Conservation (phyloP, 2,329 filamentous ascomycete species). For the Phyllachora maydis region DNA sequence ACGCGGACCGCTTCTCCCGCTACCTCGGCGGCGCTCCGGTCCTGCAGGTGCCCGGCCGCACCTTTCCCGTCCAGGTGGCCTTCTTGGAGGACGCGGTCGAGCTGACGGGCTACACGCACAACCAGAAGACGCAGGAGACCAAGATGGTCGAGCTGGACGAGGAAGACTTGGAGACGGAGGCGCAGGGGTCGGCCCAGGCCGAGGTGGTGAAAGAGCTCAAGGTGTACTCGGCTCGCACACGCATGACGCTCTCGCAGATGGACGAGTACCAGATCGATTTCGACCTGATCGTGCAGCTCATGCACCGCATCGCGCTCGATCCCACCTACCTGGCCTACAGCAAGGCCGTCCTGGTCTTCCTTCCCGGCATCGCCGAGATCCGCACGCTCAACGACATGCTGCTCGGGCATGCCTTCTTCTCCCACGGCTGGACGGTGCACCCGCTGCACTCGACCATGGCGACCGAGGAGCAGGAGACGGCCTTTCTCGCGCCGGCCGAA, state of each 20-base stretch:
- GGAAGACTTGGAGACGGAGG: constrained; percentile 30
- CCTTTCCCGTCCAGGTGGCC: constrained; percentile 73
- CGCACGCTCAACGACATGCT: constrained; percentile 74
- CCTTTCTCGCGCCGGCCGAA: constrained; percentile 66
- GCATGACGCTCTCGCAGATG: constrained; percentile 52
- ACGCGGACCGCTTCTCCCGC: constrained; percentile 74
- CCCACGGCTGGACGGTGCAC: constrained; percentile 63
- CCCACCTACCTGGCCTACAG: constrained; percentile 50
- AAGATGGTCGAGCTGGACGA: constrained; percentile 44
- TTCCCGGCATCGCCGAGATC: constrained; percentile 89
- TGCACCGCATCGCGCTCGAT: constrained; percentile 54
- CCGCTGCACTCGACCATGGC: constrained; percentile 88
- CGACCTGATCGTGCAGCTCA: constrained; percentile 61
- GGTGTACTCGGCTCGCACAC: constrained; percentile 57
- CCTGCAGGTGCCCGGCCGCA: constrained; percentile 77
- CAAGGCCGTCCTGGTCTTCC: constrained; percentile 81
- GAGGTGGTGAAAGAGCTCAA: constrained; percentile 45
- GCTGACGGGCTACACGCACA: constrained; percentile 50
- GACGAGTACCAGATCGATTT: constrained; percentile 90
- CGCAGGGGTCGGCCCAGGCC: constrained; percentile 26
- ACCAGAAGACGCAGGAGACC: constrained; percentile 26
- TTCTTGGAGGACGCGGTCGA: constrained; percentile 91
- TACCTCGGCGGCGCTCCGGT: constrained; percentile 77
- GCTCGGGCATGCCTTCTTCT: constrained; percentile 54
- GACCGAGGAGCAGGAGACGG: constrained; percentile 87